phyloP scores from a whole-genome alignment of 2,329 filamentous ascomycete genomes.

The Diaporthe ampelina region DNA sequence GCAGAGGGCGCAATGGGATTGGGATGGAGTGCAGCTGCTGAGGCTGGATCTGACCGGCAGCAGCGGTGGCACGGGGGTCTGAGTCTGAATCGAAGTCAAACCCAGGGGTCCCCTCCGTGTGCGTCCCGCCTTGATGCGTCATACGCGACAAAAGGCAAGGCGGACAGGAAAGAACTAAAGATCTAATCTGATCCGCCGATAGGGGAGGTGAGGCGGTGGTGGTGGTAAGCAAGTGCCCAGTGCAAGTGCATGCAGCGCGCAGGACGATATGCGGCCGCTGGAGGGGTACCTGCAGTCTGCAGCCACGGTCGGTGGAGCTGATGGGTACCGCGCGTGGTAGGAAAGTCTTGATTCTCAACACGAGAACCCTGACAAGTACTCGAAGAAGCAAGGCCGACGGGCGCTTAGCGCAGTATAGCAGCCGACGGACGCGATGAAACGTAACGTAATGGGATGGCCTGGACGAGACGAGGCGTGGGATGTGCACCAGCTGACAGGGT shows the following conservation, averaged over 20 bases:
- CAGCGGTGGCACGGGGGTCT: conserved; percentile 24
- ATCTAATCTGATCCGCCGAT: conserved; percentile 42
- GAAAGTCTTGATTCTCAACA: conserved; percentile 11
- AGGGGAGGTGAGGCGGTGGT: conserved; percentile 16
- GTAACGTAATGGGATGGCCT: conserved; percentile 32
- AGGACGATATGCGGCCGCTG: conserved; percentile 16
- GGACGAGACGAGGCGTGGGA: conserved; percentile 19
- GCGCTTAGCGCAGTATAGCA: conserved; percentile 15
- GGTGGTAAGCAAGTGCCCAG: neutral
- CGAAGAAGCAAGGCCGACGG: neutral
- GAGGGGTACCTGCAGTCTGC: conserved; percentile 32
- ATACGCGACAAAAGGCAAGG: conserved; percentile 35
- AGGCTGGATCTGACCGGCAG: conserved; percentile 32
- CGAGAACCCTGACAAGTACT: conserved; percentile 1
- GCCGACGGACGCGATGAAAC: conserved; percentile 23
- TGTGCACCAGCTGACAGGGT: conserved; percentile 29
- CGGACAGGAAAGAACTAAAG: neutral
- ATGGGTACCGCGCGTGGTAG: conserved; percentile 17
- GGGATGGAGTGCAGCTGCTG: conserved; percentile 35
- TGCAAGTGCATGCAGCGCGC: conserved; percentile 34
- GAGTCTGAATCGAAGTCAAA: conserved; percentile 25
- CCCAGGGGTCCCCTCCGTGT: conserved; percentile 30
- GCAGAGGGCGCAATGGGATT: conserved; percentile 41
- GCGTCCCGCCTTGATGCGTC: conserved; percentile 29
- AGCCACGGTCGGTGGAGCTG: conserved; percentile 19